These are phyloP conservation scores for Tubosaeta brunneosetosa DNA, from an alignment of 768 basidiomycete genomes.

Conservation along the genomic window DNA sequence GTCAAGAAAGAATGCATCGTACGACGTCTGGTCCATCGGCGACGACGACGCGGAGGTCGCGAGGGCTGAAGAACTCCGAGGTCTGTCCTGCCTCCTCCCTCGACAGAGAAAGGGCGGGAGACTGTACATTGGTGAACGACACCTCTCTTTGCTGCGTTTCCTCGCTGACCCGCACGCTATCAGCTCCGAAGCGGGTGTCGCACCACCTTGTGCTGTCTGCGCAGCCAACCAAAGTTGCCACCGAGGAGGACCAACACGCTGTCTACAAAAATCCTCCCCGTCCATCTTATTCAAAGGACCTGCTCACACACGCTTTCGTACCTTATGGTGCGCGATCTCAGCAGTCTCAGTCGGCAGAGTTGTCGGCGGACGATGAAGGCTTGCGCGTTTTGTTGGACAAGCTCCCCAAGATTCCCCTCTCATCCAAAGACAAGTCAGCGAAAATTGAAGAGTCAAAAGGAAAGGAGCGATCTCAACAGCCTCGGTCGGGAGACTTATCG, in stretches of 20 bases:
- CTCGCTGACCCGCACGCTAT: slow-evolving; percentile 31
- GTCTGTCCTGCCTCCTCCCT: slow-evolving; percentile 60
- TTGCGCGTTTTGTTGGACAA: no score
- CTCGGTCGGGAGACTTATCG: no score
- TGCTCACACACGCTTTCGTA: slow-evolving; percentile 59
- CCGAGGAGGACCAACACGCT: slow-evolving; percentile 10
- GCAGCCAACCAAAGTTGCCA: slow-evolving; percentile 34
- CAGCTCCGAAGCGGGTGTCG: slow-evolving; percentile 59
- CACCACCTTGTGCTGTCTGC: slow-evolving; percentile 57
- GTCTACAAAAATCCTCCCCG: slow-evolving; percentile 51
- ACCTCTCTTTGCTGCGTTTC: slow-evolving; percentile 29
- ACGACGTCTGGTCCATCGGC: slow-evolving; percentile 64
- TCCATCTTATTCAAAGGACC: slow-evolving; percentile 51
- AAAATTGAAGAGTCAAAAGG: no score
- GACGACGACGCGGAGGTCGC: slow-evolving; percentile 32
- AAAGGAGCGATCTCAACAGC: no score
- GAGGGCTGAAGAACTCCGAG: slow-evolving; percentile 61
- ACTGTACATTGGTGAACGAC: slow-evolving; percentile 47
- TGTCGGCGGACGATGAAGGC: no score
- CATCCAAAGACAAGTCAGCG: no score
- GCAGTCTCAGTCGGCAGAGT: no score
- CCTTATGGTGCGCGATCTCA: slow-evolving; percentile 51
- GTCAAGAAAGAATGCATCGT: slow-evolving; percentile 48
- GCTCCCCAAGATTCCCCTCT: no score
- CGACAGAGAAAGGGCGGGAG: slow-evolving; percentile 56